Conservation (phyloP, 2,329 filamentous ascomycete genomes). For the Rhynchosporium graminicola region DNA sequence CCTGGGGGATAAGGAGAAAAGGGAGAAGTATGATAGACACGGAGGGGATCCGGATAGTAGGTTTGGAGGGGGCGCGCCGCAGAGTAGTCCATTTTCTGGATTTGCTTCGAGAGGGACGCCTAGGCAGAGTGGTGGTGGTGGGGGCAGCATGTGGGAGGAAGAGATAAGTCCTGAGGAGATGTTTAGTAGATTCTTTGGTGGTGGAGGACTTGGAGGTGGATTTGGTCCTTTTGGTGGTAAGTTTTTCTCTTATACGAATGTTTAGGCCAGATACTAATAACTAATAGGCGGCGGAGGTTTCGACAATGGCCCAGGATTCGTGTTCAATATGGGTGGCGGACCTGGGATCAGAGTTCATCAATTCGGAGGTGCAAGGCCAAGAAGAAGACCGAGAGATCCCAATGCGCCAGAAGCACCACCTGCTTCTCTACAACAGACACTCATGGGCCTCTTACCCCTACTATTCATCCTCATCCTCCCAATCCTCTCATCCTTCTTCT, state of each 20-base stretch:
- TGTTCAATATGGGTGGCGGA: constrained; percentile 92
- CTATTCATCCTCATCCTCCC: constrained; percentile 87
- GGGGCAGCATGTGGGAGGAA: constrained; percentile 71
- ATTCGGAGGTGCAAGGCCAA: constrained; percentile 79
- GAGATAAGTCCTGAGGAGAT: constrained; percentile 96
- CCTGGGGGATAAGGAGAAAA: constrained; percentile 90
- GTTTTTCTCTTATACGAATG: constrained; percentile 38
- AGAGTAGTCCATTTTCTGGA: constrained; percentile 63
- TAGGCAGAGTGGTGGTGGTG: constrained; percentile 33
- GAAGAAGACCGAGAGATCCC: constrained; percentile 70
- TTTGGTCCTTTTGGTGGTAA: constrained; percentile 66
- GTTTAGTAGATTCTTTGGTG: constrained; percentile 95
- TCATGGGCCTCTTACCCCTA: constrained; percentile 81
- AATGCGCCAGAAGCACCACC: constrained; percentile 53
- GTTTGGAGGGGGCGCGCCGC: constrained; percentile 64
- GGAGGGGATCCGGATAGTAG: constrained; percentile 91
- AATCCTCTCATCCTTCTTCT: constrained; percentile 78
- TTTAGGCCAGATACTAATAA: constrained; percentile 23
- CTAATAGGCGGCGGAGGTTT: constrained; percentile 52
- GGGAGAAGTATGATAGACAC: constrained; percentile 81
- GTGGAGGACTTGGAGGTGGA: constrained; percentile 54
- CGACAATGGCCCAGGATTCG: constrained; percentile 81
- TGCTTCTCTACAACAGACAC: constrained; percentile 51
- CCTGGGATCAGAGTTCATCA: constrained; percentile 93
- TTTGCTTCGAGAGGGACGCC: constrained; percentile 51